Evolutionary conservation across 306 rosid species (phyloP).

Genomic region (Carpinus viminea): DNA sequence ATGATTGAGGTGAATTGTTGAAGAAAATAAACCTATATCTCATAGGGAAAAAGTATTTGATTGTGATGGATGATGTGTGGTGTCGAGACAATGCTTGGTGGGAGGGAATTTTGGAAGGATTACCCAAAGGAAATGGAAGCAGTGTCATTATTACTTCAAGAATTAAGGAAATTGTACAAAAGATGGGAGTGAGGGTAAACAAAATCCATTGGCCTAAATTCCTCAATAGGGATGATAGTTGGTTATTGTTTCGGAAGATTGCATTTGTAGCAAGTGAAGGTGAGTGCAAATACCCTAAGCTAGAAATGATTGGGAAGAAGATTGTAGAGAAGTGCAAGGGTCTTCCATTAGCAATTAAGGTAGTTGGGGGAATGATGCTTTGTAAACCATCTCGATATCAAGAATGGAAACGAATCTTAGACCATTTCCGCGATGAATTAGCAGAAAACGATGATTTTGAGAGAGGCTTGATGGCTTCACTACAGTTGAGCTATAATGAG

Average conservation of each 20-base stretch:
- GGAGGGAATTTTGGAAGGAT: conserved; percentile 13
- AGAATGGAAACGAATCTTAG: conserved; percentile 35
- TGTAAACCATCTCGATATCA: conserved; percentile 27
- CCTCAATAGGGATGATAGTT: conserved; percentile 30
- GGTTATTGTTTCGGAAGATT: conserved; percentile 33
- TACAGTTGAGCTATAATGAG: conserved; percentile 39
- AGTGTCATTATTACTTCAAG: conserved; percentile 30
- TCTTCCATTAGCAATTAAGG: conserved; percentile 43
- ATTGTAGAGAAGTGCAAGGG: conserved; percentile 39
- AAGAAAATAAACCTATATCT: conserved; percentile 31
- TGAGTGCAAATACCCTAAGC: conserved; percentile 9
- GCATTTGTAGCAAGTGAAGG: conserved; percentile 37
- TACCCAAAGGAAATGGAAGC: conserved; percentile 36
- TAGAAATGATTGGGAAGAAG: conserved; percentile 28
- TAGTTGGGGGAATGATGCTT: conserved; percentile 38
- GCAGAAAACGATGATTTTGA: conserved; percentile 28
- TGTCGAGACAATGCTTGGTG: conserved; percentile 22
- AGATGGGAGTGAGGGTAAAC: conserved; percentile 31
- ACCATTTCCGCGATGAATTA: conserved; percentile 35
- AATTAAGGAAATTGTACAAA: conserved; percentile 25
- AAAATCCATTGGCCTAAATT: conserved; percentile 29
- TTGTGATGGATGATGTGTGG: conserved; percentile 46
- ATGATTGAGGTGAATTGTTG: conserved; percentile 21
- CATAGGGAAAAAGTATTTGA: conserved; percentile 29
- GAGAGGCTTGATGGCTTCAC: conserved; percentile 24